Percentiles rank a stretch among this genome's conserved stretches.
Evolutionary conservation across 2,329 filamentous ascomycete species (phyloP).

Genomic region (Tolypocladium pustulatum): DNA sequence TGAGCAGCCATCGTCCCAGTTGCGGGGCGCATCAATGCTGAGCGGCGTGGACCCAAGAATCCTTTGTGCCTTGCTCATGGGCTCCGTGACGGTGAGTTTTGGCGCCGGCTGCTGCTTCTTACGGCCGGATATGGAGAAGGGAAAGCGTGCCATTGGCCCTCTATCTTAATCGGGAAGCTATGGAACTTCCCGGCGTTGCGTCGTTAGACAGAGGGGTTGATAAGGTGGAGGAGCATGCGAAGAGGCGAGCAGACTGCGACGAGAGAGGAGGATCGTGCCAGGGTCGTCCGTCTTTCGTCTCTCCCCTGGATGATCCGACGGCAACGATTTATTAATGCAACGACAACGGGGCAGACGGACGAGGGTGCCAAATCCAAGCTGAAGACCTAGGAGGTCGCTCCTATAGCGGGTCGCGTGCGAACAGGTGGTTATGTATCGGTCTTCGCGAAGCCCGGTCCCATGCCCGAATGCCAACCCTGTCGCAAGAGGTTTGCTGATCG

Average conservation of each 20-base stretch:
- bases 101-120: constrained; percentile 25
- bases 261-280: not conserved
- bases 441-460: not conserved
- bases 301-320: not conserved
- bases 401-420: constrained; percentile 2
- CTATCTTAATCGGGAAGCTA: constrained; percentile 1
- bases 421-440: not conserved
- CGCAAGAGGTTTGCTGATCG: not conserved
- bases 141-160: constrained; percentile 32
- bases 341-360: not conserved
- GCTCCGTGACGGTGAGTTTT: constrained; percentile 19
- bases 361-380: not conserved
- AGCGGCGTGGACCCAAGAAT: constrained; percentile 36
- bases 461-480: not conserved
- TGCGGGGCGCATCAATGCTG: constrained; percentile 26
- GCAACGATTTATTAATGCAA: not conserved
- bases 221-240: not conserved
- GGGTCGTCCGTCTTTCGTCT: constrained; percentile 1
- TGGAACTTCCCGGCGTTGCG: constrained; percentile 3
- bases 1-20: constrained; percentile 33
- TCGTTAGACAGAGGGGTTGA: not conserved
- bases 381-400: not conserved
- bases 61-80: constrained; percentile 40
- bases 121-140: constrained; percentile 36
- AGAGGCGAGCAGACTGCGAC: not conserved